Evolutionary conservation across 1,284 basidiomycete genomes (phyloP), one percentile per base, ranked within the genome.

Genomic region (Ceratobasidium sp.): DNA sequence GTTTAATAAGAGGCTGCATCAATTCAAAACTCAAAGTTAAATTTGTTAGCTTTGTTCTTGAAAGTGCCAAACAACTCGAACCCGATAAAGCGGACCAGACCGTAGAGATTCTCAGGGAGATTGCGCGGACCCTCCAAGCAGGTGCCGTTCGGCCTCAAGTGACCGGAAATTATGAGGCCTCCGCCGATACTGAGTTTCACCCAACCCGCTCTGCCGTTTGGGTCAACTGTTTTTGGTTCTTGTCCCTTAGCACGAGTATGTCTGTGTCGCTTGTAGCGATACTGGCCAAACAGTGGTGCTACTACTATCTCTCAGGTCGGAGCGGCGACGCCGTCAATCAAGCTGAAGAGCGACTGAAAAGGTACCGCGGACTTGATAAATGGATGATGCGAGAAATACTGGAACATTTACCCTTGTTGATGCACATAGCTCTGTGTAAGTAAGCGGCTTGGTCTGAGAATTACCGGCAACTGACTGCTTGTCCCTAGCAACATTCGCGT

Each of bases 231-330:
- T 26, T 72, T 18, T 72, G 69, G 69, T 72, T 72, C 23, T 18
- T 72, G 6, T 72, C 69, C 6, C 55, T 72, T 1, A 72, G 69
- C 23, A 15, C 58, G 3, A 70, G 68, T 39, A 39, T 70, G 2
- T 15, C 68, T n/a, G 68, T 70, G n/a, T 56, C 69, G 4, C 44
- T 72, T 2, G 69, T 23, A 18, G 56, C 69, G 7, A 72, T 72
- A 56, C 55, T 61, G 39, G 69, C 69, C 5, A 72, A 60, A 26
- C 69, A 72, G 40, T 72, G 69, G 69, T 72, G 69, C 69, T 72
- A 60, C 40, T 72, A 72, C 18, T 72, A 39, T 20, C 42, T 72
- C 12, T 58, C 33, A 15, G 18, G 15, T 28, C 55, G 69, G 18
- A 72, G 4, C 1, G 69, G 69, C 1, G 69, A 72, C 18, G n/a